phyloP scores from a whole-genome alignment of 257 asterid species.

The Petunia secreta region DNA sequence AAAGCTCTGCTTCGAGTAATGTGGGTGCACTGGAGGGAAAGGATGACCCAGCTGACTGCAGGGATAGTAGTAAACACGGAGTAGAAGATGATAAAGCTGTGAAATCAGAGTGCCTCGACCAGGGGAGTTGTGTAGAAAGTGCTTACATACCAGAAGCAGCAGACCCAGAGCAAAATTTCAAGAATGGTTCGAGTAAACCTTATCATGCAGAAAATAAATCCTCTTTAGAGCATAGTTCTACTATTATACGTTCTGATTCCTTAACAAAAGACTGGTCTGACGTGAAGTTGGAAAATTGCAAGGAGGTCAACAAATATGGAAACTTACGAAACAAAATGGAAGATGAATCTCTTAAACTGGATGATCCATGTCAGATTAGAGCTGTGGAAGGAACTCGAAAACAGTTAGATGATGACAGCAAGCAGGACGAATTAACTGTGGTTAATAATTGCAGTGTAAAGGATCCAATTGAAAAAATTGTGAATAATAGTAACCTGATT shows the following conservation, averaged over 20 bases:
- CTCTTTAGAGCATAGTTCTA: conserved; percentile 47
- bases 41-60: conserved; percentile 31
- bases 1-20: conserved; percentile 81
- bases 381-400: conserved; percentile 41
- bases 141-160: conserved; percentile 51
- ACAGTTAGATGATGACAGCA: conserved; percentile 39
- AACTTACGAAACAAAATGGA: conserved; percentile 31
- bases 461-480: conserved; percentile 52
- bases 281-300: conserved; percentile 43
- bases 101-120: conserved; percentile 63
- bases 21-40: conserved; percentile 47
- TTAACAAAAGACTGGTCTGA: conserved; percentile 49
- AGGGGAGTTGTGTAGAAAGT: conserved; percentile 82
- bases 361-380: conserved; percentile 27
- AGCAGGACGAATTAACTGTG: conserved; percentile 34
- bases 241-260: conserved; percentile 31
- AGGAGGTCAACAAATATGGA: conserved; percentile 37
- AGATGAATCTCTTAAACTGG: conserved; percentile 34
- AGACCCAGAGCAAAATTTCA: conserved; percentile 44
- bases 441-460: conserved; percentile 58
- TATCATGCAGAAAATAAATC: conserved; percentile 50
- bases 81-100: conserved; percentile 44
- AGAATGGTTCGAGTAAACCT: conserved; percentile 37
- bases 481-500: conserved; percentile 56
- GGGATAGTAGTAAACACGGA: conserved; percentile 39